Percentiles rank a stretch among this genome's conserved stretches.
phyloP scores from a whole-genome alignment of 805 yeast genomes.

The Suhomyces prunicola region DNA sequence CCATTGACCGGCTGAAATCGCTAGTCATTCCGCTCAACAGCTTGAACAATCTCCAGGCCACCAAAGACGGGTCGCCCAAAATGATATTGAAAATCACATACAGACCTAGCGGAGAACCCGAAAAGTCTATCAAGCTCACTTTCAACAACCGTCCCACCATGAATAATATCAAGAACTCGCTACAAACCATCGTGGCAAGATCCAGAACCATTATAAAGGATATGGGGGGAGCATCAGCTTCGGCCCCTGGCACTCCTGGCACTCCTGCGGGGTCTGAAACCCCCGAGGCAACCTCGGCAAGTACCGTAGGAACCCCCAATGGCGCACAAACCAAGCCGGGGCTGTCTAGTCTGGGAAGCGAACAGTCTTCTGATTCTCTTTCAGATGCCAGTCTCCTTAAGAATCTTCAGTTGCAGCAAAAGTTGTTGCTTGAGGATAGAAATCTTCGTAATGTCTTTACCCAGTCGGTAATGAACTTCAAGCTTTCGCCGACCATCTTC shows the following conservation, averaged over 20 bases:
- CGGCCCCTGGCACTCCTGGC: background rate
- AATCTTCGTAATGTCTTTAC: slow-evolving; percentile 71
- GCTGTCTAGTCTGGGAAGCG: slow-evolving; percentile 10
- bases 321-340: background rate
- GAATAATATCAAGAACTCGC: slow-evolving; percentile 65
- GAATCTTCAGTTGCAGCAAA: slow-evolving; percentile 77
- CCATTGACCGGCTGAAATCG: slow-evolving; percentile 36
- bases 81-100: slow-evolving; percentile 62
- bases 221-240: slow-evolving; percentile 3
- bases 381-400: slow-evolving; percentile 52
- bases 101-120: slow-evolving; percentile 30
- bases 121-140: slow-evolving; percentile 43
- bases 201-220: slow-evolving; percentile 53
- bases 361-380: slow-evolving; percentile 19
- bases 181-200: slow-evolving; percentile 68
- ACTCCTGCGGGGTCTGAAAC: background rate
- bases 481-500: slow-evolving; percentile 76
- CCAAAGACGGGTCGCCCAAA: slow-evolving; percentile 63
- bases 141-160: slow-evolving; percentile 72
- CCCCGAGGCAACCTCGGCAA: slow-evolving; percentile 1
- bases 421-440: slow-evolving; percentile 65
- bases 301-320: background rate
- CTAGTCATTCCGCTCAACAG: slow-evolving; percentile 34
- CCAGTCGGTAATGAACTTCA: slow-evolving; percentile 78
- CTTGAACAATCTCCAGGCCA: slow-evolving; percentile 56